A percentile compares a stretch with the other conserved stretches of the same genome.
phyloP scores from a whole-genome alignment of 202 grass and related monocot species.

The Eragrostis tef region DNA sequence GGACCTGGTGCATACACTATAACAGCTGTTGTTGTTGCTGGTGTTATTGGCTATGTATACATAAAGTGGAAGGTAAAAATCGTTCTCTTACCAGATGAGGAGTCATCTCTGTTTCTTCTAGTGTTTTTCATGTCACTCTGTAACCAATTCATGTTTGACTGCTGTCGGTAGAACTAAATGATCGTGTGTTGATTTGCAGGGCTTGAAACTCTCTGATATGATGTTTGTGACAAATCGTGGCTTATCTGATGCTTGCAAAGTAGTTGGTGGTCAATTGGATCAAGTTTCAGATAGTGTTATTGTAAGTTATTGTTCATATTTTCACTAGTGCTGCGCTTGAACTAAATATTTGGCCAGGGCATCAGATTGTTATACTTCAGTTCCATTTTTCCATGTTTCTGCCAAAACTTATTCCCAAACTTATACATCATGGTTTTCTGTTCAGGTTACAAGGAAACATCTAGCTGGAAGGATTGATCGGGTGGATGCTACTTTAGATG shows the following conservation, averaged over 20 bases:
- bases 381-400: constrained; percentile 22
- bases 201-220: constrained; percentile 81
- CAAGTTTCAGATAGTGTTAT: constrained; percentile 71
- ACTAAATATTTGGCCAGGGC: background rate
- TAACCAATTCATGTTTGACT: background rate
- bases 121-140: constrained; percentile 12
- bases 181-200: constrained; percentile 47
- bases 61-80: constrained; percentile 82
- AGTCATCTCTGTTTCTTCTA: background rate
- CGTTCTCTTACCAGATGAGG: background rate
- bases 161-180: constrained; percentile 9
- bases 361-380: background rate
- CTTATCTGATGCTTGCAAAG: constrained; percentile 70
- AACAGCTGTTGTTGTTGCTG: constrained; percentile 58
- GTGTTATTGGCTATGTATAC: constrained; percentile 65
- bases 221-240: constrained; percentile 88
- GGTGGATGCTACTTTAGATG: constrained; percentile 67
- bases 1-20: constrained; percentile 48
- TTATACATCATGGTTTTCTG: constrained; percentile 3
- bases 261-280: constrained; percentile 70
- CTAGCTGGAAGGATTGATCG: constrained; percentile 73
- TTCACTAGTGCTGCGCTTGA: background rate
- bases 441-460: constrained; percentile 71
- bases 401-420: too few relatives aligned
- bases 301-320: constrained; percentile 52